Percentiles rank a stretch among this genome's conserved stretches.
Conservation (phyloP, 108 stramenopile species). For the Nannochloropsis gaditana region DNA sequence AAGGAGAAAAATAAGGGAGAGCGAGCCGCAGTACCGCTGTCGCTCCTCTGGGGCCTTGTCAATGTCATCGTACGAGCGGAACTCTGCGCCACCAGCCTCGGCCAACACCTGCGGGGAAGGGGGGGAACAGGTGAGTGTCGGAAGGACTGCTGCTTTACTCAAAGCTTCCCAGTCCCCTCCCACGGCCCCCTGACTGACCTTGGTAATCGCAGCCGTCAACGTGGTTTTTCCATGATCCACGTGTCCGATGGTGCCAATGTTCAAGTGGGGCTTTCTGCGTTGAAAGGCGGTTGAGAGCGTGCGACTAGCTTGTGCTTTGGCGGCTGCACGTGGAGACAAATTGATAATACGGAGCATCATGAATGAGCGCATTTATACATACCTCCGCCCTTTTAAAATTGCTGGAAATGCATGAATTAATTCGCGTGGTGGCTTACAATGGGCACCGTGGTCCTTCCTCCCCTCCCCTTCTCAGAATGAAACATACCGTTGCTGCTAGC, state of each 20-base stretch:
- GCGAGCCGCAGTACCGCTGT: constrained; percentile 20
- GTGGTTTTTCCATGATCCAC: constrained; percentile 99
- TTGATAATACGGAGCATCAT: too few species aligned
- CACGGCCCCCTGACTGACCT: constrained; percentile 24
- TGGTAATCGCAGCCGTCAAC: constrained; percentile 97
- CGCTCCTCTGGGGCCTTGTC: constrained; percentile 97
- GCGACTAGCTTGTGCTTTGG: neutral
- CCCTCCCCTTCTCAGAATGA: neutral
- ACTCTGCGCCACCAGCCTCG: constrained; percentile 75
- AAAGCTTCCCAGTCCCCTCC: neutral
- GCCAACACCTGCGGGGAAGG: constrained; percentile 60
- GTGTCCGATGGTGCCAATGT: constrained; percentile 99
- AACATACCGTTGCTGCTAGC: neutral
- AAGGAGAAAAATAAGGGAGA: neutral
- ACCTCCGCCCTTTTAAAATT: too few species aligned
- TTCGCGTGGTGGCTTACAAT: too few species aligned
- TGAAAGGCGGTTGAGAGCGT: constrained; percentile 56
- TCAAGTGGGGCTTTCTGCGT: constrained; percentile 90
- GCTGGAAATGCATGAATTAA: too few species aligned
- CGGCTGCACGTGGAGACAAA: neutral
- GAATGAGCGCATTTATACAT: too few species aligned
- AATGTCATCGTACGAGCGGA: constrained; percentile 69
- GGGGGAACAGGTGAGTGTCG: neutral
- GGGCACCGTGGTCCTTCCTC: neutral
- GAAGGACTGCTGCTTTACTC: too few species aligned